Evolutionary conservation across 768 basidiomycete species (phyloP), one percentile per base, ranked within the genome.

Genomic region (Lactifluus rugatus): DNA sequence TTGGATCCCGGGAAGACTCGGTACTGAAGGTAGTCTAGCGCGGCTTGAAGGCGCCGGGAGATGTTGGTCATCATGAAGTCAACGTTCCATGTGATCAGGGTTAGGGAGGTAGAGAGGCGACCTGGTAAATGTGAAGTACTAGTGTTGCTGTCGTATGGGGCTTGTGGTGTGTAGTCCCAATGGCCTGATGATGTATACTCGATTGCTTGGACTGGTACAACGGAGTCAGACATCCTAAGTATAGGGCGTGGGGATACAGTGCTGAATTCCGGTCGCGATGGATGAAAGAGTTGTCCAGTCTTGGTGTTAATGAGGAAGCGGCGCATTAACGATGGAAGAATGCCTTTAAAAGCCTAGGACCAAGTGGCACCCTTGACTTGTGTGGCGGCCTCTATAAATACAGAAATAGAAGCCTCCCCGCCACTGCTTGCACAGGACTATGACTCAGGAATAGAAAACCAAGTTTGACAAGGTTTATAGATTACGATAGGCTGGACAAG

Each of bases 61-160:
- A 65, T 66, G 41, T 72, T 63, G 0, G 67, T 62, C 16, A 70
- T 70, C 41, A 66, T 62, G 66, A 78, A 82, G 66, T 85, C 79
- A 54, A 89, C 64, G 69, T 90, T 89, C 87, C 87, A 90, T 28
- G 85, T 82, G 60, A 89, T 68, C 49, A 90, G 68, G 56, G 74
- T 74, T 49, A 89, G 64, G 36, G 71, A 71, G 28, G 74, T 65
- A n/a, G 79, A 78, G 49, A 73, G 67, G 8, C 8, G 14, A 13
- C 11, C 52, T 2, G 45, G 19, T 14, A 14, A 21, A 3, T 56
- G n/a, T 8, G 69, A 66, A 8, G 72, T n/a, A n/a, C n/a, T n/a
- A n/a, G n/a, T 71, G 42, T 66, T 66, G 42, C 32, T 37, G 62
- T 70, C 63, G 39, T 69, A 69, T 57, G 66, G 65, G n/a, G 71